Evolutionary conservation across 169 alveolate genomes (phyloP).

Genomic region (Cryptosporidium baileyi): DNA sequence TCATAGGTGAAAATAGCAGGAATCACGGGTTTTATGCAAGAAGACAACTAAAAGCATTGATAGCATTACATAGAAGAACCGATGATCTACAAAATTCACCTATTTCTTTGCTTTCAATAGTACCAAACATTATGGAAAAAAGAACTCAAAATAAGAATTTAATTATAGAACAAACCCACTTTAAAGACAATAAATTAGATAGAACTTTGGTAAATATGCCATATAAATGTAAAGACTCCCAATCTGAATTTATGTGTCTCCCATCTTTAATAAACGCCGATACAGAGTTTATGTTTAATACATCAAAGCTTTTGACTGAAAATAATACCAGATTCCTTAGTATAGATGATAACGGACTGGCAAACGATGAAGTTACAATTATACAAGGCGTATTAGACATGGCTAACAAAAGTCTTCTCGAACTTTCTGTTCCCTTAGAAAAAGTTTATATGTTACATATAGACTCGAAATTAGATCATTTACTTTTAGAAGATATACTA

Average conservation of each 20-base stretch:
- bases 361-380: constrained; percentile 77
- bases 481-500: constrained; percentile 73
- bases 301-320: background rate
- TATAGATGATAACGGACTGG: constrained; percentile 39
- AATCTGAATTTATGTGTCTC: background rate
- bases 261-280: background rate
- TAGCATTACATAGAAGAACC: constrained; percentile 69
- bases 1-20: constrained; percentile 82
- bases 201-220: background rate
- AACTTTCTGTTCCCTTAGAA: constrained; percentile 77
- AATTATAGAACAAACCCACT: background rate
- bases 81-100: constrained; percentile 6
- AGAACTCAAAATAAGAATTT: background rate
- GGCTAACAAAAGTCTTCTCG: constrained; percentile 74
- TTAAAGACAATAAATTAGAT: background rate
- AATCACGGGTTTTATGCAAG: constrained; percentile 73
- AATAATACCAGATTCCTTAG: background rate
- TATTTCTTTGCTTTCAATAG: constrained; percentile 36
- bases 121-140: background rate
- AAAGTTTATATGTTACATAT: constrained; percentile 78
- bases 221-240: background rate
- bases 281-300: background rate
- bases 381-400: constrained; percentile 84
- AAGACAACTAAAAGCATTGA: constrained; percentile 64
- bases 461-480: constrained; percentile 72